Evolutionary conservation across 306 rosid genomes (phyloP), one percentile per base, ranked within the genome.

Genomic region (Sindora glabra): DNA sequence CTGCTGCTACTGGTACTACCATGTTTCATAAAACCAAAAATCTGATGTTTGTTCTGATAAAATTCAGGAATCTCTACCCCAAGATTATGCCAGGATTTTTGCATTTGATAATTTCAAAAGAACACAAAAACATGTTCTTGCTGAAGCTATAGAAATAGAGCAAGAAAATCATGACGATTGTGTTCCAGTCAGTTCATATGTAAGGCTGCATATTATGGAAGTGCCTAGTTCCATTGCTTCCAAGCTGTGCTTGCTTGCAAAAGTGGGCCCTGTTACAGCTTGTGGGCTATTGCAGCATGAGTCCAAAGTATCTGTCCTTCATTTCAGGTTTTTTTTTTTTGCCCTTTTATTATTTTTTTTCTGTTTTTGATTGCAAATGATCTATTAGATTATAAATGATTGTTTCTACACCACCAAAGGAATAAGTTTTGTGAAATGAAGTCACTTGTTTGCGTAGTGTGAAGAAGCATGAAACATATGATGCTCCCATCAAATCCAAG

Each of bases 261-360:
- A 61, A 53, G 48, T 69, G 47, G 67, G 44, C 67, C 99, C 97
- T 1, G 65, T 92, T 29, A 73, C 76, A 65, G 81, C 84, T 34
- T 86, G 97, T 73, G 99, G 99, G 73, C 94, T 92, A 60, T 61
- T 92, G 79, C 86, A 78, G 78, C 95, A 92, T 8, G 99, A 92
- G 73, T 92, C 97, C 53, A 89, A 92, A 84, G 67, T 92, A 80
- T 92, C 99, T 56, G 89, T 92, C 51, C 94, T 89, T 49, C 97
- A 92, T 82, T 92, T 92, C 79, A 80, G 97, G 99, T 89, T 74
- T 13, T 48, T 56, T 37, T 56, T 13, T 59, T 59, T 59, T 26
- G 30, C 16, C 17, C 15, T 69, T 61, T 61, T 67, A 19, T 56
- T 14, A 42, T 48, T 51, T 66, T 41, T 27, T 33, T 8, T 39